Base-by-base conservation (phyloP, 1,139 yeast genomes). In the Magnusiomyces ingens region DNA sequence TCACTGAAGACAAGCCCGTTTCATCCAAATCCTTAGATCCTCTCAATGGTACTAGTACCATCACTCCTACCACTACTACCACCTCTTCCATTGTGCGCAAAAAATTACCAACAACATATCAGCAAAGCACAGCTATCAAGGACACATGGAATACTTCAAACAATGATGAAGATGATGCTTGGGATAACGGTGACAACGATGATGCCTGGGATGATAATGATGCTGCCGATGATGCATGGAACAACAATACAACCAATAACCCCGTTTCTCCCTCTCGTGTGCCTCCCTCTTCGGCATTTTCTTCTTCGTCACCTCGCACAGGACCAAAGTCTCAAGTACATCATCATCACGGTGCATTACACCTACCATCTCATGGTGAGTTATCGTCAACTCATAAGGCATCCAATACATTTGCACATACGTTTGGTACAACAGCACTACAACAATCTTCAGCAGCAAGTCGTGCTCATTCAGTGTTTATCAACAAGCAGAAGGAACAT, bases 201-300 rank as follows among this genome's bases (percentile, higher is more conserved):
- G 43, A 45, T 36, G 45, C 46, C 2, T 51, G 53, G 53, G 49
- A 43, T 2, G 19, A 4, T 19, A 19, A 40, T n/a, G 43, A 40
- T 40, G 35, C 22, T 19, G 45, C n/a, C 13, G 46, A 49, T 18
- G 47, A 49, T 46, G 43, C 48, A n/a, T 52, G 55, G 55, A 49
- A 45, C 1, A 41, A 29, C 5, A 32, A 18, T 19, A 17, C 41
- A 29, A 3, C 29, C 13, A 4, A 12, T 15, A 18, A 17, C 12
- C 32, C 8, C 8, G 8, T 8, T 8, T 26, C 32, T 26, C 32
- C 32, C 32, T 26, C 32, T 4, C 32, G 32, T 8, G 32, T 26
- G 32, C 32, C 32, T 26, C 32, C 32, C 4, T 4, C 8, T 26
- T 26, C n/a, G n/a, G n/a, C n/a, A n/a, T n/a, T n/a, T n/a, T n/a